These are phyloP conservation scores for Neurospora sp. DNA, from an alignment of 495 filamentous ascomycete genomes.

Conservation along the genomic window DNA sequence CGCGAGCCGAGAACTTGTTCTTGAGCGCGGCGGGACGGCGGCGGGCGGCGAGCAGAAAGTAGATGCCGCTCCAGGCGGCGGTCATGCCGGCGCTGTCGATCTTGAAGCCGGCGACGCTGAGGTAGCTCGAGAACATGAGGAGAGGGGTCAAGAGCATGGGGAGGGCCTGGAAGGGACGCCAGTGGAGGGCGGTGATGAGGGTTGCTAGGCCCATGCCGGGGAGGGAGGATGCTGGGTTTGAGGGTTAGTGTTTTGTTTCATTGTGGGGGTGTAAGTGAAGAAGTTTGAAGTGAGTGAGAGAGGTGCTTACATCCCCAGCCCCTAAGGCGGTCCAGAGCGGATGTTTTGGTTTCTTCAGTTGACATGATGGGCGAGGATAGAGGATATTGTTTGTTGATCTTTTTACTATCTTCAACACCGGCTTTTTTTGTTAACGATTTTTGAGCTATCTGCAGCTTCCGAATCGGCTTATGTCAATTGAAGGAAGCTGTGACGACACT, in stretches of 20 bases:
- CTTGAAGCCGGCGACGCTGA: conserved; percentile 68
- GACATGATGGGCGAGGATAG: neutral
- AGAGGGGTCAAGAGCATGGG: conserved; percentile 76
- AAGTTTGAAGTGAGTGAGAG: neutral
- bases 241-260: conserved; percentile 1
- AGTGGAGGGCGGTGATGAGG: conserved; percentile 66
- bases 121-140: conserved; percentile 78
- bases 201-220: conserved; percentile 71
- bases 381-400: neutral
- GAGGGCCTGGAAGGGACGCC: conserved; percentile 61
- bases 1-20: conserved; percentile 53
- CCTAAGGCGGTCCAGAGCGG: neutral
- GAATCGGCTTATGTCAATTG: neutral
- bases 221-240: conserved; percentile 59
- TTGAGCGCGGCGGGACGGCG: conserved; percentile 45
- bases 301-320: conserved; percentile 5
- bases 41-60: conserved; percentile 65
- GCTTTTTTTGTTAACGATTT: neutral
- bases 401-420: neutral
- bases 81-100: conserved; percentile 75
- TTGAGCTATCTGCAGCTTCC: neutral
- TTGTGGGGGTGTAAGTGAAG: neutral
- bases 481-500: neutral
- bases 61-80: conserved; percentile 79
- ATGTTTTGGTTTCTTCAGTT: neutral